phyloP scores from a whole-genome alignment of 1,284 basidiomycete genomes.

The Malassezia pachydermatis region DNA sequence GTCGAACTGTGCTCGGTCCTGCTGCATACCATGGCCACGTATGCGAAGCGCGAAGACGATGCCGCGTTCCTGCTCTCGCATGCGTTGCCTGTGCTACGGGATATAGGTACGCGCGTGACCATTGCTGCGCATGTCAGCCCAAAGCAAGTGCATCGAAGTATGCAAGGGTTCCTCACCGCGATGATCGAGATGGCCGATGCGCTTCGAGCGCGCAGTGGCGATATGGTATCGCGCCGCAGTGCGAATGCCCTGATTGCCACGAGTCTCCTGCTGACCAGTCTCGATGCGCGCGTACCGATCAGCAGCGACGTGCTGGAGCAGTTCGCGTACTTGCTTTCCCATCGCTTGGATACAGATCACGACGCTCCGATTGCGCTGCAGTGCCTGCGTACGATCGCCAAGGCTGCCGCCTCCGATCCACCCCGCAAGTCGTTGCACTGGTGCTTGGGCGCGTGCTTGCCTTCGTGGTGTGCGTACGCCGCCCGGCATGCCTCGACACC shows the following conservation, averaged over 20 bases:
- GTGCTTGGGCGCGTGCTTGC: conserved; percentile 64
- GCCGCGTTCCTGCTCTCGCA: conserved; percentile 29
- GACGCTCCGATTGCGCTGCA: conserved; percentile 70
- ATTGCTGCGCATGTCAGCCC: conserved; percentile 34
- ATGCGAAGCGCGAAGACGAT: conserved; percentile 34
- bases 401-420: conserved; percentile 52
- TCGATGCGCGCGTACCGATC: conserved; percentile 9
- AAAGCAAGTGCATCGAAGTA: conserved; percentile 51
- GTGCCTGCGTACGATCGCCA: conserved; percentile 66
- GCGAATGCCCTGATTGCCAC: neutral
- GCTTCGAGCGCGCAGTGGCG: conserved; percentile 62
- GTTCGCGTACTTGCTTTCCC: conserved; percentile 8
- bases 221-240: conserved; percentile 44
- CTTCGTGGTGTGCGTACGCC: conserved; percentile 63
- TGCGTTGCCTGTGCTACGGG: conserved; percentile 32
- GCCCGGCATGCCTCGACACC: conserved; percentile 48
- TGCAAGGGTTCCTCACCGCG: conserved; percentile 76
- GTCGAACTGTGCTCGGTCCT: conserved; percentile 71
- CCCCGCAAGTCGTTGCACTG: conserved; percentile 56
- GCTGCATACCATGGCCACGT: conserved; percentile 69
- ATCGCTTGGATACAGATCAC: conserved; percentile 16
- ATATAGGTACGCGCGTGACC: conserved; percentile 20
- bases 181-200: conserved; percentile 79
- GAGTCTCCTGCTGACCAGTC: neutral
- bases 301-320: conserved; percentile 8